Evolutionary conservation across 2,329 filamentous ascomycete genomes (phyloP).

Genomic region (Apiospora phragmitis): DNA sequence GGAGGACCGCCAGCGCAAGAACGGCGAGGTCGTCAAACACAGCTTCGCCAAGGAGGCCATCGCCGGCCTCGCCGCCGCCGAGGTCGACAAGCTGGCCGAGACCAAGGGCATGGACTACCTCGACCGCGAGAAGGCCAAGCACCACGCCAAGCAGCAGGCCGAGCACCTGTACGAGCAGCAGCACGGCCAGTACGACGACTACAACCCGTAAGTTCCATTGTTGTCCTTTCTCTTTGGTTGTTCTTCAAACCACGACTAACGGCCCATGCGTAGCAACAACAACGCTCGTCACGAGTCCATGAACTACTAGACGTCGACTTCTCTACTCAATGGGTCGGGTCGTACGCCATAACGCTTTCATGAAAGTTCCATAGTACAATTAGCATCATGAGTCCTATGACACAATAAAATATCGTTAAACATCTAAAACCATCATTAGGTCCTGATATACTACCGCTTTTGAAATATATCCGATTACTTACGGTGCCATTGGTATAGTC

Average conservation of each 20-base stretch:
- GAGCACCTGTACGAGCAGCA: slow-evolving; percentile 63
- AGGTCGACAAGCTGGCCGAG: slow-evolving; percentile 76
- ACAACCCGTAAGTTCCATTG: slow-evolving; percentile 57
- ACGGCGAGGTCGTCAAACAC: slow-evolving; percentile 68
- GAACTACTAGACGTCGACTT: not conserved
- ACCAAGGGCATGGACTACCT: slow-evolving; percentile 64
- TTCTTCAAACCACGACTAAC: not conserved
- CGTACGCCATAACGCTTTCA: not conserved
- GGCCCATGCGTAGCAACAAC: not conserved
- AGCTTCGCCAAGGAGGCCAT: slow-evolving; percentile 76
- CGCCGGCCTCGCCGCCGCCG: slow-evolving; percentile 69
- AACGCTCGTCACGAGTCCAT: not conserved
- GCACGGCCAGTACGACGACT: slow-evolving; percentile 54
- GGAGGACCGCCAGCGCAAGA: slow-evolving; percentile 70
- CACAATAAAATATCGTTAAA: slow-evolving; percentile 4
- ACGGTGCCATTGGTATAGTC: not conserved
- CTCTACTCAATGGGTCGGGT: not conserved
- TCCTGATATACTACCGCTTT: not conserved
- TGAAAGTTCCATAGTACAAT: not conserved
- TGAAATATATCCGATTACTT: not conserved
- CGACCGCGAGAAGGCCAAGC: slow-evolving; percentile 59
- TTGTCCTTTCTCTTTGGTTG: too few relatives aligned
- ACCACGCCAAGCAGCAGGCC: slow-evolving; percentile 58
- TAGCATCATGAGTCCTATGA: not conserved
- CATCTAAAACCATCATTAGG: too few relatives aligned